These are phyloP conservation scores for Neofusicoccum laricinum DNA, from an alignment of 2,329 filamentous ascomycete genomes.

Conservation along the genomic window DNA sequence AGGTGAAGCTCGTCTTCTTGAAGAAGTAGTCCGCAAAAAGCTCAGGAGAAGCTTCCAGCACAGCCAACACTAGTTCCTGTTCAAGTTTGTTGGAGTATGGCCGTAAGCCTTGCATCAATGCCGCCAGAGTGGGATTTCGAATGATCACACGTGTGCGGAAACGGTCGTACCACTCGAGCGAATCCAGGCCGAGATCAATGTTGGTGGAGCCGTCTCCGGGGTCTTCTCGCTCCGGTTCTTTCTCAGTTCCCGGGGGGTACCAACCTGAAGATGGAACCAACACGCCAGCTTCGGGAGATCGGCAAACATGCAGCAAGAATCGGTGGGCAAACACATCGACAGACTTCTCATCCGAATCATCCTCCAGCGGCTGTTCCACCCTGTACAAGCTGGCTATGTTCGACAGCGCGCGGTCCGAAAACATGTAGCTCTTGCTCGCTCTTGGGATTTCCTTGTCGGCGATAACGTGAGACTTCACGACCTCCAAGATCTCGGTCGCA, in stretches of 20 bases:
- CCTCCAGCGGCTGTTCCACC: constrained; percentile 42
- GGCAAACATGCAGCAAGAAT: constrained; percentile 74
- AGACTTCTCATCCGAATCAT: constrained; percentile 50
- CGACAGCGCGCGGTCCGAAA: constrained; percentile 71
- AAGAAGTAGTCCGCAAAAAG: constrained; percentile 84
- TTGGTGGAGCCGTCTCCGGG: constrained; percentile 45
- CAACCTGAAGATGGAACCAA: constrained; percentile 76
- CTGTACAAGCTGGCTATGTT: constrained; percentile 52
- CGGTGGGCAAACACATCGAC: constrained; percentile 70
- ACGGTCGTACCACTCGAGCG: constrained; percentile 66
- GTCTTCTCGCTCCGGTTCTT: constrained; percentile 44
- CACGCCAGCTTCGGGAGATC: constrained; percentile 68
- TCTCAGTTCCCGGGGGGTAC: constrained; percentile 70
- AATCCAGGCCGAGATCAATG: constrained; percentile 66
- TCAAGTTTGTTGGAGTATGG: constrained; percentile 82
- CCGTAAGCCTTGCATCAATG: constrained; percentile 74
- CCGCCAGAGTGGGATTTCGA: constrained; percentile 74
- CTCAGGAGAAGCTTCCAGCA: constrained; percentile 80
- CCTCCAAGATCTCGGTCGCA: constrained; percentile 70
- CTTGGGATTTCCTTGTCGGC: constrained; percentile 71
- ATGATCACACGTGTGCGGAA: constrained; percentile 67
- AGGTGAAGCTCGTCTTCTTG: constrained; percentile 70
- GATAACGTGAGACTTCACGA: constrained; percentile 68
- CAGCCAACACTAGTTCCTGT: constrained; percentile 73
- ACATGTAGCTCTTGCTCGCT: constrained; percentile 69